Conservation (phyloP, 768 basidiomycete species). For the Auricularia sp. region DNA sequence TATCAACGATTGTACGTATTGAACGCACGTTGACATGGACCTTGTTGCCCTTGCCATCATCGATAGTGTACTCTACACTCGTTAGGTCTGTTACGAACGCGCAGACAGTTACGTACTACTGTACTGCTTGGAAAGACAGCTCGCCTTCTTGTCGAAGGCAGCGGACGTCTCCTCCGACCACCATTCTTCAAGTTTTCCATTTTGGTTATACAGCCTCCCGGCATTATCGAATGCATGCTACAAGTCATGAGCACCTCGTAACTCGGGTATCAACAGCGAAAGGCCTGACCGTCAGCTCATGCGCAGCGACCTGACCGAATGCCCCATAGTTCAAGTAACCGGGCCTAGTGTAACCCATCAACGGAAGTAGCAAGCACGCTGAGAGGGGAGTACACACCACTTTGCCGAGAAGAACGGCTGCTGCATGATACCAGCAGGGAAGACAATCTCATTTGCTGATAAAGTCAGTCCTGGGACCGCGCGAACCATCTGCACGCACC, state of each 20-base stretch:
- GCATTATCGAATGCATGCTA: constrained; percentile 88
- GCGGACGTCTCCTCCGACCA: constrained; percentile 84
- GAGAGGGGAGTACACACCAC: constrained; percentile 39
- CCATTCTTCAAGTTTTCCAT: constrained; percentile 84
- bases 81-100: not conserved
- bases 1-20: constrained; percentile 22
- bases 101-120: constrained; percentile 39
- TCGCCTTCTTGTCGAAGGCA: constrained; percentile 71
- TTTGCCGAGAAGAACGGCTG: constrained; percentile 81
- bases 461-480: not conserved
- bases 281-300: constrained; percentile 71
- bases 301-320: constrained; percentile 86
- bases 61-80: constrained; percentile 59
- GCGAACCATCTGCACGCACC: constrained; percentile 29
- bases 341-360: constrained; percentile 45
- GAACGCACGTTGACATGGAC: constrained; percentile 62
- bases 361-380: constrained; percentile 1
- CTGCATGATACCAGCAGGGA: constrained; percentile 92
- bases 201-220: constrained; percentile 82
- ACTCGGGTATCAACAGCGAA: not conserved
- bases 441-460: constrained; percentile 55
- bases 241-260: not conserved
- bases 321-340: constrained; percentile 83
- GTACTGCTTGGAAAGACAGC: constrained; percentile 88
- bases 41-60: constrained; percentile 75